Conservation (phyloP, 495 filamentous ascomycete genomes). For the Podospora comata region DNA sequence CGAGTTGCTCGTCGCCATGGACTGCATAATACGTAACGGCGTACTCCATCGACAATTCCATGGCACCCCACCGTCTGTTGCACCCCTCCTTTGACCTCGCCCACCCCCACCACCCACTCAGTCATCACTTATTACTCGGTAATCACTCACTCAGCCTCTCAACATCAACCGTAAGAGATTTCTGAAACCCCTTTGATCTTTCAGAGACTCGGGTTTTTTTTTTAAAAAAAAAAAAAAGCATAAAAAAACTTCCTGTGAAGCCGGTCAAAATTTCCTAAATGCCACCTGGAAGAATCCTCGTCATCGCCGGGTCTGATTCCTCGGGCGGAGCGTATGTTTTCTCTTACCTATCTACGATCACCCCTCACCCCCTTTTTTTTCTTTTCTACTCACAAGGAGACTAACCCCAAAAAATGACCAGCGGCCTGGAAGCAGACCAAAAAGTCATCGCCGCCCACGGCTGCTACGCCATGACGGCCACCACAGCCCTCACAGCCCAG, state of each 20-base stretch:
- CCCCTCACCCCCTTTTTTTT: neutral
- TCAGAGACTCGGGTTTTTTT: too few species aligned
- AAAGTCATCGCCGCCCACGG: slow-evolving; percentile 89
- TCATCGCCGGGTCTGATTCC: slow-evolving; percentile 88
- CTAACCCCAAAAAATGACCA: slow-evolving; percentile 31
- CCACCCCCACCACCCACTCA: neutral
- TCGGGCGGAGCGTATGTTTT: slow-evolving; percentile 79
- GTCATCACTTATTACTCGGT: neutral
- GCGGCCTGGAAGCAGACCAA: slow-evolving; percentile 95
- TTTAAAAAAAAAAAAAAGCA: too few species aligned
- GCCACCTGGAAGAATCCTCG: slow-evolving; percentile 57
- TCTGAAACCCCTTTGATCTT: too few species aligned
- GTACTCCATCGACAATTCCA: neutral
- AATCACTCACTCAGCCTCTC: neutral
- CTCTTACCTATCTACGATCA: neutral
- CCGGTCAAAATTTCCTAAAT: slow-evolving; percentile 11
- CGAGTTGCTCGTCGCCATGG: neutral
- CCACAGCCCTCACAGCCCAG: slow-evolving; percentile 90
- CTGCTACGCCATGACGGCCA: slow-evolving; percentile 95
- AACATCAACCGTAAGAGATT: neutral
- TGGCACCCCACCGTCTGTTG: neutral
- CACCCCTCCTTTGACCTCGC: neutral
- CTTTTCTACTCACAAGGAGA: neutral
- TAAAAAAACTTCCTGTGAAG: neutral
- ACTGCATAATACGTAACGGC: neutral